Evolutionary conservation across 768 basidiomycete species (phyloP).

Genomic region (Psilocybe tampanensis): DNA sequence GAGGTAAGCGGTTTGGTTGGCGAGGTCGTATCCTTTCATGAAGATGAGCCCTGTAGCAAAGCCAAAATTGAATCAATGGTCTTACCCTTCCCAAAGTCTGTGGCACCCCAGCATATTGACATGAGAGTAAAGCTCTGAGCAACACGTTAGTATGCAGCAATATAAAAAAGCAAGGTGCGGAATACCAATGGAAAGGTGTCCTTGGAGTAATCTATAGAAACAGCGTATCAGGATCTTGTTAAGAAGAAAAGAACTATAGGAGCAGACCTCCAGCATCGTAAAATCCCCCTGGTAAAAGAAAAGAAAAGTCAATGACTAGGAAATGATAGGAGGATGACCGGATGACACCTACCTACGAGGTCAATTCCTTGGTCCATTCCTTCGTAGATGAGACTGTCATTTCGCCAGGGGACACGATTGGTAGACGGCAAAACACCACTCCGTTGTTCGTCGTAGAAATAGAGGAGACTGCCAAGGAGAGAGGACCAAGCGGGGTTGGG

Average conservation of each 20-base stretch:
- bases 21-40: constrained; percentile 70
- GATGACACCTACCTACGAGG: constrained; percentile 52
- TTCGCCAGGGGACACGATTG: constrained; percentile 87
- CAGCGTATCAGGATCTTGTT: not conserved
- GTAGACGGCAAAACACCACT: constrained; percentile 69
- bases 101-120: constrained; percentile 90
- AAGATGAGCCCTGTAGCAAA: not conserved
- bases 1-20: constrained; percentile 90
- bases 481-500: constrained; percentile 84
- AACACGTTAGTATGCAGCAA: not conserved
- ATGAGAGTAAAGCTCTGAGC: constrained; percentile 76
- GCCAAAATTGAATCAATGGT: not conserved
- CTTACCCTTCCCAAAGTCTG: constrained; percentile 78
- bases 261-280: constrained; percentile 97
- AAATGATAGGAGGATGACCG: not conserved
- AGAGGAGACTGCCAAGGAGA: constrained; percentile 78
- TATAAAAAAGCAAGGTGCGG: not conserved
- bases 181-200: constrained; percentile 79
- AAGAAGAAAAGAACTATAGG: constrained; percentile 16
- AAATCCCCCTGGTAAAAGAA: constrained; percentile 78
- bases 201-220: constrained; percentile 77
- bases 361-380: constrained; percentile 76
- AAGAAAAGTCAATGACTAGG: not conserved
- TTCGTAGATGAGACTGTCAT: constrained; percentile 77
- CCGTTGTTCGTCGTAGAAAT: constrained; percentile 91